Evolutionary conservation across 2,329 filamentous ascomycete species (phyloP).

Genomic region (Fusarium pseudoanthophilum): DNA sequence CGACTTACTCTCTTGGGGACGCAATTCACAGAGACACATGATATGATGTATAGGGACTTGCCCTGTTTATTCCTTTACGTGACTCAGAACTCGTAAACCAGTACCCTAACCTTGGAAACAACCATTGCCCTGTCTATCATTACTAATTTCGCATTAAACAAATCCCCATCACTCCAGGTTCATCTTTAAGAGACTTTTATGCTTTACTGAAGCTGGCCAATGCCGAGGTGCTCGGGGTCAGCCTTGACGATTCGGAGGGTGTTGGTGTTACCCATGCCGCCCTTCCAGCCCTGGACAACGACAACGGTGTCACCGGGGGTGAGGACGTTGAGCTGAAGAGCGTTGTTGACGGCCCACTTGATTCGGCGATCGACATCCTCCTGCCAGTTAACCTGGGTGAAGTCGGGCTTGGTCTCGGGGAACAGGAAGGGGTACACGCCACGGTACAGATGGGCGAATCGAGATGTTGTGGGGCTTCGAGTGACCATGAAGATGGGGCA

Average conservation of each 20-base stretch:
- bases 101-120: conserved; percentile 44
- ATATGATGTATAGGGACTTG: conserved; percentile 19
- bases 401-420: conserved; percentile 93
- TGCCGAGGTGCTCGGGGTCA: conserved; percentile 67
- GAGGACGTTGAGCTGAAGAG: conserved; percentile 83
- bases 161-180: conserved; percentile 22
- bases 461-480: conserved; percentile 81
- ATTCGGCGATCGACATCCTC: conserved; percentile 98
- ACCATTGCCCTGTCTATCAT: conserved; percentile 47
- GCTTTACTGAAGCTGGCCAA: conserved; percentile 55
- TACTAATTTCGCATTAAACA: conserved; percentile 45
- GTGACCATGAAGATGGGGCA: conserved; percentile 99
- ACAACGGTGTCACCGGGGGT: conserved; percentile 78
- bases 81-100: conserved; percentile 43
- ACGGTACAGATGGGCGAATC: conserved; percentile 95
- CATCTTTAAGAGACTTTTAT: conserved; percentile 22
- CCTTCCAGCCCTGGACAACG: conserved; percentile 91
- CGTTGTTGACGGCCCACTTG: conserved; percentile 94
- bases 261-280: conserved; percentile 92
- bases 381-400: conserved; percentile 93
- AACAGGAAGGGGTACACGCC: conserved; percentile 98
- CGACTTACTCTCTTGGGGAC: background rate
- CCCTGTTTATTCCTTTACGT: conserved; percentile 37
- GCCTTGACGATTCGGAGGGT: conserved; percentile 75
- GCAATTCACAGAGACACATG: background rate